Conservation (phyloP, 140 eudicot species). For the Senecio squalidus region DNA sequence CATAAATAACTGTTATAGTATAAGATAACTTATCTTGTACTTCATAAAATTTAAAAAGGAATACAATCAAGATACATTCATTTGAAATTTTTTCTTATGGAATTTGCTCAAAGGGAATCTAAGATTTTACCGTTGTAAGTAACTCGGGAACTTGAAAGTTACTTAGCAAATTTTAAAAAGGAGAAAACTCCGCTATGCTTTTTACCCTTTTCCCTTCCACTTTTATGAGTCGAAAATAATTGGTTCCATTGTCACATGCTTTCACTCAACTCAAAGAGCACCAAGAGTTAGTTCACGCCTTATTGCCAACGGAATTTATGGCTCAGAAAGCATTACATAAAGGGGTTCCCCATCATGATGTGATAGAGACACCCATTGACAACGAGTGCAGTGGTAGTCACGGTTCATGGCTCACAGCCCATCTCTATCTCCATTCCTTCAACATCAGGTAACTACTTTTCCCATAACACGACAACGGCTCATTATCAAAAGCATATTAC, state of each 20-base stretch:
- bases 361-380: conserved; percentile 23
- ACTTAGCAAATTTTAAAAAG: background rate
- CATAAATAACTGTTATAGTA: too few species aligned
- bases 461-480: conserved; percentile 9
- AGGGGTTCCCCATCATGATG: conserved; percentile 8
- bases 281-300: background rate
- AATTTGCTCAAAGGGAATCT: too few species aligned
- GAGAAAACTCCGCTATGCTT: background rate
- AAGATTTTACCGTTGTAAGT: too few species aligned
- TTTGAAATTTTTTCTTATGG: too few species aligned
- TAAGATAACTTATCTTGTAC: too few species aligned
- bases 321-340: conserved; percentile 9
- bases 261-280: conserved; percentile 18
- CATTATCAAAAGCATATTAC: conserved; percentile 3
- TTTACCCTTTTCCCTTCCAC: background rate
- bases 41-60: too few species aligned
- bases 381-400: conserved; percentile 25
- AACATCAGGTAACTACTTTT: conserved; percentile 29
- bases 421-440: conserved; percentile 22
- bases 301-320: conserved; percentile 12
- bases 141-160: conserved; percentile 9
- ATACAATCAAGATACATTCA: too few species aligned
- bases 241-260: background rate
- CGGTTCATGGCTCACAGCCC: conserved; percentile 12
- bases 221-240: background rate